phyloP scores from a whole-genome alignment of 176 grass and related monocot genomes.

The Oryza meridionalis region DNA sequence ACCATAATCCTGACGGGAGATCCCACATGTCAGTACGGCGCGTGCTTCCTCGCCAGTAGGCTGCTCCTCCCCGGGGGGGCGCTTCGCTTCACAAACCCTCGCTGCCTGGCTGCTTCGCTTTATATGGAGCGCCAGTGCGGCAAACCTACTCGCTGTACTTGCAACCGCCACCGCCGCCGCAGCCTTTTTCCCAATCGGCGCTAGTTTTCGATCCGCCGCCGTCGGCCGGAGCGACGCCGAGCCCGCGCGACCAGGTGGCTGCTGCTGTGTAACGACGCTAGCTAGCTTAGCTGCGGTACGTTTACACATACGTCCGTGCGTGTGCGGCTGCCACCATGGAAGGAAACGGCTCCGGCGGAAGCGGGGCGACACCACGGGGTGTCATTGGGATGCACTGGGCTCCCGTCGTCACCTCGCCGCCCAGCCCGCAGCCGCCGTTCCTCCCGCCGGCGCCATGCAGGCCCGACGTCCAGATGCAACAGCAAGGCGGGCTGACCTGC shows the following conservation, averaged over 20 bases:
- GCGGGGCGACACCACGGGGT: slow-evolving; percentile 12
- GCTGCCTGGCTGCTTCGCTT: slow-evolving; percentile 16
- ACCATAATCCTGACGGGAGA: slow-evolving; percentile 1
- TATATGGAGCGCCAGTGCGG: slow-evolving; percentile 40
- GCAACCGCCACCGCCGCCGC: not conserved
- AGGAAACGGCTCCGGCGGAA: slow-evolving; percentile 21
- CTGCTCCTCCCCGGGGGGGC: slow-evolving; percentile 54
- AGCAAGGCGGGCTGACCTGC: slow-evolving; percentile 52
- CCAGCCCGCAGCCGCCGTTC: slow-evolving; percentile 37
- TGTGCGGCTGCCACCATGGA: slow-evolving; percentile 46
- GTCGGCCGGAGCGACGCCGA: not conserved
- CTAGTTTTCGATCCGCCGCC: not conserved
- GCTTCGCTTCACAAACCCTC: not conserved
- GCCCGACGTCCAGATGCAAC: slow-evolving; percentile 13
- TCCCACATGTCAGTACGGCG: slow-evolving; percentile 52
- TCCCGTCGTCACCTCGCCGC: not conserved
- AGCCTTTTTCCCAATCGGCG: slow-evolving; percentile 3
- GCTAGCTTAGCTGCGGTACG: not conserved
- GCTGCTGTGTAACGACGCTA: no score
- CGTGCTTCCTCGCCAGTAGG: slow-evolving; percentile 24
- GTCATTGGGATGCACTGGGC: slow-evolving; percentile 48
- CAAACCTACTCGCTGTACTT: slow-evolving; percentile 45
- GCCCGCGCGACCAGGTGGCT: not conserved
- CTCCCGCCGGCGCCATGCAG: not conserved
- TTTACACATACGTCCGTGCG: not conserved